phyloP scores from a whole-genome alignment of 208 protist species.

The Endotrypanum monterogeii region DNA sequence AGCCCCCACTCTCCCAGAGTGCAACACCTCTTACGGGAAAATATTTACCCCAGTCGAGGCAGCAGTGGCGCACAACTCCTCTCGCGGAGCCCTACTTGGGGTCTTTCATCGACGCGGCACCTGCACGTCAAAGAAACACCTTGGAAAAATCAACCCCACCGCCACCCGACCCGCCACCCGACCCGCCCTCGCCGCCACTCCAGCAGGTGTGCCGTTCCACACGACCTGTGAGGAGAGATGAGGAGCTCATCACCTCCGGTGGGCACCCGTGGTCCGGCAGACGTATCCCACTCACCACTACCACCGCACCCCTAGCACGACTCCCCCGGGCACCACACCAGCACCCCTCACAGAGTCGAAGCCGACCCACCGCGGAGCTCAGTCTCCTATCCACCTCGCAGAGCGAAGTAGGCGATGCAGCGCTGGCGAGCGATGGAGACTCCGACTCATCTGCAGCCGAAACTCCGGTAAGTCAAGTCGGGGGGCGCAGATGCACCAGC shows the following conservation, averaged over 20 bases:
- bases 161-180: neutral
- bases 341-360: slow-evolving; percentile 5
- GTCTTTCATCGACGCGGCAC: neutral
- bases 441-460: neutral
- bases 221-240: neutral
- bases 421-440: slow-evolving; percentile 16
- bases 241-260: too few relatives aligned
- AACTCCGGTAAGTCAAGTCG: too few relatives aligned
- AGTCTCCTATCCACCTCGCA: slow-evolving; percentile 21
- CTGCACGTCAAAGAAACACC: neutral
- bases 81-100: neutral
- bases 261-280: slow-evolving; percentile 16
- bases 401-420: slow-evolving; percentile 19
- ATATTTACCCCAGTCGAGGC: neutral
- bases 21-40: neutral
- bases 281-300: slow-evolving; percentile 11
- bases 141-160: neutral
- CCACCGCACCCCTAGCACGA: too few relatives aligned
- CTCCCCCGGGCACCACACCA: neutral
- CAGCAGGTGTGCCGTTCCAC: neutral
- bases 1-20: too few relatives aligned
- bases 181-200: neutral
- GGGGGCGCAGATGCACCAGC: neutral
- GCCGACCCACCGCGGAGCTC: slow-evolving; percentile 13
- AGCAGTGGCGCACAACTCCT: neutral